phyloP scores from a whole-genome alignment of 2,329 filamentous ascomycete genomes.

The Verticillium isaacii region DNA sequence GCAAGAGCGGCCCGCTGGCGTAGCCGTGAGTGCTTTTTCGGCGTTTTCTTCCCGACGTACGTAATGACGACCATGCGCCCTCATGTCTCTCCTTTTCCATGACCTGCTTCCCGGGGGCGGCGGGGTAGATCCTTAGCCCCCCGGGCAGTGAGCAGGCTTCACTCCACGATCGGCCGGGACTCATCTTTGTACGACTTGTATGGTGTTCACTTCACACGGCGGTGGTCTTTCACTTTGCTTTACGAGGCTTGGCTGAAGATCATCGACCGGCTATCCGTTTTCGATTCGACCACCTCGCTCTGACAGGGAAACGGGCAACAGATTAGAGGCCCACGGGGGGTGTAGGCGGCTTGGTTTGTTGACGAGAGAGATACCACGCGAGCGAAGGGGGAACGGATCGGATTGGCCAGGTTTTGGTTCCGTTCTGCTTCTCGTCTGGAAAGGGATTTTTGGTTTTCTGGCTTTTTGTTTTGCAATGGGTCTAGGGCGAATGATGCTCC shows the following conservation, averaged over 20 bases:
- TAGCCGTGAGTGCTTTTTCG: slow-evolving; percentile 3
- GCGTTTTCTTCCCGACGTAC: slow-evolving; percentile 9
- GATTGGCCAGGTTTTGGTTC: not conserved
- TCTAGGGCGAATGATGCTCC: not conserved
- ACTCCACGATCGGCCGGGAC: slow-evolving; percentile 12
- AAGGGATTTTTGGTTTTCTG: not conserved
- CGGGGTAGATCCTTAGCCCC: slow-evolving; percentile 11
- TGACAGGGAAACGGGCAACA: not conserved
- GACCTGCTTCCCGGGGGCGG: slow-evolving; percentile 8
- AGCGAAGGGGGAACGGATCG: not conserved
- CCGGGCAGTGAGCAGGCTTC: slow-evolving; percentile 3
- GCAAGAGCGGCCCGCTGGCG: slow-evolving; percentile 54
- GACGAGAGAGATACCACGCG: not conserved
- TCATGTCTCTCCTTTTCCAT: slow-evolving; percentile 13
- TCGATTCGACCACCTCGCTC: not conserved
- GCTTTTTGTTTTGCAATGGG: not conserved
- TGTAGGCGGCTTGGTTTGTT: not conserved
- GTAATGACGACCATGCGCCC: slow-evolving; percentile 14
- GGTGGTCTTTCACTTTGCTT: not conserved
- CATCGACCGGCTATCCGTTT: not conserved
- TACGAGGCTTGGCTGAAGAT: not conserved
- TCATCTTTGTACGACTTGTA: not conserved
- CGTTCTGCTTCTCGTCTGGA: not conserved
- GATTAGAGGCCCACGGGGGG: not conserved
- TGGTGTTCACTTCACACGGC: not conserved